Conservation (phyloP, 1,139 yeast species). For the Candida smagusa region DNA sequence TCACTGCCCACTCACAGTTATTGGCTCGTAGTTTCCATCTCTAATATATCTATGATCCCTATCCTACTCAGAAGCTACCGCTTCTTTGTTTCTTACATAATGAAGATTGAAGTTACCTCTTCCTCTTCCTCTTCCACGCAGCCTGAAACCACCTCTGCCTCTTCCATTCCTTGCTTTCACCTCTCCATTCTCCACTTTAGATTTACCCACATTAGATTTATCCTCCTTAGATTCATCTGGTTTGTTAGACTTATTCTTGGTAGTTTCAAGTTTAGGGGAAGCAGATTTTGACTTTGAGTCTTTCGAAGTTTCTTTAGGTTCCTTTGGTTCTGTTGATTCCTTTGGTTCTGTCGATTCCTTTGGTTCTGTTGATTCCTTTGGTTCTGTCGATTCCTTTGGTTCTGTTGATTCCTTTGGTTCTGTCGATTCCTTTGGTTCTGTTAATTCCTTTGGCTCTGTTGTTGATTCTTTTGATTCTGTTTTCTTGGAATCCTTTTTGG, state of each 20-base stretch:
- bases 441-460: background rate
- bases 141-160: slow-evolving; percentile 17
- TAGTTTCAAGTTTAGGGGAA: no score
- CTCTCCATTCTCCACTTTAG: slow-evolving; percentile 8
- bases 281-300: no score
- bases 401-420: background rate
- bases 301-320: no score
- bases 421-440: background rate
- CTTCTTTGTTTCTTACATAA: slow-evolving; percentile 24
- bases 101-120: slow-evolving; percentile 19
- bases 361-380: background rate
- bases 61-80: slow-evolving; percentile 8
- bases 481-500: no score
- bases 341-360: background rate
- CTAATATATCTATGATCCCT: background rate
- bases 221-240: background rate
- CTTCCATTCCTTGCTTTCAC: slow-evolving; percentile 17
- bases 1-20: no score
- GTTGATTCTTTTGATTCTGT: background rate
- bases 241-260: no score
- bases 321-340: slow-evolving; percentile 1
- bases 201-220: no score
- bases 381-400: background rate
- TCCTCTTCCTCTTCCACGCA: slow-evolving; percentile 9
- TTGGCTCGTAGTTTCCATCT: no score